These are phyloP conservation scores for Ophiosphaerella korrae DNA, from an alignment of 2,329 filamentous ascomycete genomes.

Conservation along the genomic window DNA sequence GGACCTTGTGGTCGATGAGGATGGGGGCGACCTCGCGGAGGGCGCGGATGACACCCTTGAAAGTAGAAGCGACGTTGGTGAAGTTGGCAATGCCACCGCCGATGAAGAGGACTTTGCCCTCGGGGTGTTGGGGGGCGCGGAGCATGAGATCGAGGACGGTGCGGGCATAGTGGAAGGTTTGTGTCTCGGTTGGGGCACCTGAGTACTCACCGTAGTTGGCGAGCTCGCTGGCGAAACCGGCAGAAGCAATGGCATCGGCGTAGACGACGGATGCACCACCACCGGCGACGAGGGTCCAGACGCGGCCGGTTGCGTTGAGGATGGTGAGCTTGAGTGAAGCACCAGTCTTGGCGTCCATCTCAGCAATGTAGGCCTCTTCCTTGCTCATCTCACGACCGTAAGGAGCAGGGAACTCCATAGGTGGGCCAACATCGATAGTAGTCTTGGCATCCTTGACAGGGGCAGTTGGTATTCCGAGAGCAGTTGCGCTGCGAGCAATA, in stretches of 20 bases:
- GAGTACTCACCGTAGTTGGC: conserved; percentile 99
- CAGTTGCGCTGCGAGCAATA: conserved; percentile 86
- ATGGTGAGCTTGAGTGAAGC: conserved; percentile 98
- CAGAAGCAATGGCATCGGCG: conserved; percentile 95
- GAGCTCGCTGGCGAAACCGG: conserved; percentile 92
- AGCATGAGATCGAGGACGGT: conserved; percentile 98
- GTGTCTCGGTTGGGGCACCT: conserved; percentile 95
- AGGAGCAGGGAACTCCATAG: conserved; percentile 98
- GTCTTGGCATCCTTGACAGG: conserved; percentile 71
- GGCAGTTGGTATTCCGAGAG: conserved; percentile 78
- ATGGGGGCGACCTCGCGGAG: conserved; percentile 85
- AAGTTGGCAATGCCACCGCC: conserved; percentile 99
- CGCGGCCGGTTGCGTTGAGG: conserved; percentile 85
- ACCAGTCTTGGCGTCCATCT: conserved; percentile 98
- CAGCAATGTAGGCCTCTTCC: conserved; percentile 98
- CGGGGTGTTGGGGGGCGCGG: conserved; percentile 78
- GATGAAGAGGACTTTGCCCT: conserved; percentile 99
- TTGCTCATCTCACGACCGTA: conserved; percentile 98
- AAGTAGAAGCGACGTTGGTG: conserved; percentile 98
- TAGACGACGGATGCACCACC: conserved; percentile 99
- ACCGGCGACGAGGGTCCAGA: conserved; percentile 98
- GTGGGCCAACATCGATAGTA: conserved; percentile 93
- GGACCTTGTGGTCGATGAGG: conserved; percentile 93
- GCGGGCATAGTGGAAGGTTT: conserved; percentile 98
- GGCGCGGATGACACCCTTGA: conserved; percentile 99